phyloP scores from a whole-genome alignment of 139 green algal genomes.

The Auxenochlorella pyrenoidosa region DNA sequence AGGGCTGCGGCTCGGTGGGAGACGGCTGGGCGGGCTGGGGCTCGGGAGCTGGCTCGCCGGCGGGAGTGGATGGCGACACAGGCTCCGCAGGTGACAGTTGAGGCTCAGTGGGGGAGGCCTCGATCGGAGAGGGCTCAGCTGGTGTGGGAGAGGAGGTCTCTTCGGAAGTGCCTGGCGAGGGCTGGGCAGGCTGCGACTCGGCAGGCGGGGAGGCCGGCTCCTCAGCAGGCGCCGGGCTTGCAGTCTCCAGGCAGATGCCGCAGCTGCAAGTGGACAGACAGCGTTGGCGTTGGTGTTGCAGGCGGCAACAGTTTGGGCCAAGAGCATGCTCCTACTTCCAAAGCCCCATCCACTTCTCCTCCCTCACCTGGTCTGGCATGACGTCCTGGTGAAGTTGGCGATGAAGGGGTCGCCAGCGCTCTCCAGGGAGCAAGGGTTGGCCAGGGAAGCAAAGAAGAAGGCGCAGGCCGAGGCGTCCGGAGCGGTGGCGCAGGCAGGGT shows the following conservation, averaged over 20 bases:
- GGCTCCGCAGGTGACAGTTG: neutral
- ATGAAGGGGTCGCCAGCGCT: neutral
- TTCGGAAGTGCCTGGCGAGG: neutral
- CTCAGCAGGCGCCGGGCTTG: neutral
- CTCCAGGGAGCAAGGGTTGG: constrained; percentile 1
- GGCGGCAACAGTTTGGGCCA: no score
- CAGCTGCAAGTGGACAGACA: neutral
- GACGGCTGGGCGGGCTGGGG: neutral
- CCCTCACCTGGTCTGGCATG: neutral
- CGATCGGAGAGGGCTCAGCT: no score
- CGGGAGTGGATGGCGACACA: neutral
- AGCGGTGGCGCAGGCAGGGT: neutral
- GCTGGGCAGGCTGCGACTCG: no score
- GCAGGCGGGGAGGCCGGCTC: neutral
- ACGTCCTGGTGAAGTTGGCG: neutral
- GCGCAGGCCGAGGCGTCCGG: constrained; percentile 6
- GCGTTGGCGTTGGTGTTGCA: no score
- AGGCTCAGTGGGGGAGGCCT: neutral
- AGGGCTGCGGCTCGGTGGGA: no score
- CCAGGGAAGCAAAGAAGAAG: neutral
- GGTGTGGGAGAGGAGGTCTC: no score
- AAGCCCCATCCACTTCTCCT: no score
- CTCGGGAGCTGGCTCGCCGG: neutral
- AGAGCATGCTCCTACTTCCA: no score
- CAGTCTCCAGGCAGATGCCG: neutral